Conservation (phyloP, 2,329 filamentous ascomycete species). For the Pestalotiopsis sp. region DNA sequence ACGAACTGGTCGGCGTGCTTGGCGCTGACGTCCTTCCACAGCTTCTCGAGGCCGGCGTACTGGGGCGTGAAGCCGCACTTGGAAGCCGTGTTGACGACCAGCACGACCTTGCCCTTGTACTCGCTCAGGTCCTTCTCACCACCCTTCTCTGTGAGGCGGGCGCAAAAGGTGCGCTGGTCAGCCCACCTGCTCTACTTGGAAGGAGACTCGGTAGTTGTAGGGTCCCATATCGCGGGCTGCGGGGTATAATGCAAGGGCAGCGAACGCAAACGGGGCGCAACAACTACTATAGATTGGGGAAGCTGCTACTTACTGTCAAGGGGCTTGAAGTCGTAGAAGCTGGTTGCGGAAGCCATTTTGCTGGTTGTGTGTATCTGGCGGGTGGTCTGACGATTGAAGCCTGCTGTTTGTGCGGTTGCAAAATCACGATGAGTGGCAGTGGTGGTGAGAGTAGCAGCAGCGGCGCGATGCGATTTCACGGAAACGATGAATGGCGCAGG, state of each 20-base stretch:
- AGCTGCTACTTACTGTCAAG: constrained; percentile 67
- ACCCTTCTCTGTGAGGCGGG: constrained; percentile 65
- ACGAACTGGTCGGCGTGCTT: constrained; percentile 76
- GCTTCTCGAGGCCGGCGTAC: constrained; percentile 85
- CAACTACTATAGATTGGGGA: constrained; percentile 6
- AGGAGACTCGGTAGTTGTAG: constrained; percentile 10
- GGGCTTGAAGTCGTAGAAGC: constrained; percentile 84
- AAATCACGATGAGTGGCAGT: not conserved
- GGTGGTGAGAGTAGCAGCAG: not conserved
- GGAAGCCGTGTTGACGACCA: constrained; percentile 96
- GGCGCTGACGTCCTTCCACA: constrained; percentile 78
- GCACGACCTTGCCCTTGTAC: constrained; percentile 89
- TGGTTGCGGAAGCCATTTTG: constrained; percentile 68
- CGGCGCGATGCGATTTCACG: not conserved
- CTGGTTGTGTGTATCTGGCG: constrained; percentile 20
- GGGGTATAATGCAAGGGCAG: constrained; percentile 7
- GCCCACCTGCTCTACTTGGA: constrained; percentile 13
- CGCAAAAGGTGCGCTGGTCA: constrained; percentile 17
- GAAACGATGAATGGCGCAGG: not conserved
- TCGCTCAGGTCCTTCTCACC: constrained; percentile 68
- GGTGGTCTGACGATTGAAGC: constrained; percentile 6
- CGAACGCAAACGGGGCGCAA: constrained; percentile 3
- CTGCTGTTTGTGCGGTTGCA: constrained; percentile 12
- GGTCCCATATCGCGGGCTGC: constrained; percentile 2
- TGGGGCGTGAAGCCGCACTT: constrained; percentile 99